Conservation (phyloP, 2,329 filamentous ascomycete species). For the Claviceps digitariae region DNA sequence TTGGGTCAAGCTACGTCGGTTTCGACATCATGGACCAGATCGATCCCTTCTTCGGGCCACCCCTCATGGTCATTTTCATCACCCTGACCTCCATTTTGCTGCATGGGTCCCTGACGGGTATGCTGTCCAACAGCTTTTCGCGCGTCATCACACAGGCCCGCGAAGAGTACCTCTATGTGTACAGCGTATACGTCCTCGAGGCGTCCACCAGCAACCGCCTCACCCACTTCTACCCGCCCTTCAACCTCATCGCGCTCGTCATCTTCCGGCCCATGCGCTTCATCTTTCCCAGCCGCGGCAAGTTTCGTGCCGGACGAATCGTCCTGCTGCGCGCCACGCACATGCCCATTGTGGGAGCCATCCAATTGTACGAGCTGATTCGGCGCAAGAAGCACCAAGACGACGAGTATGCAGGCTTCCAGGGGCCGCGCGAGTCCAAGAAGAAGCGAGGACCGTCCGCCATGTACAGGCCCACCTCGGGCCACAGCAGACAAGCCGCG, state of each 20-base stretch:
- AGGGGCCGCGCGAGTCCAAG: conserved; percentile 26
- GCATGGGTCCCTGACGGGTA: conserved; percentile 64
- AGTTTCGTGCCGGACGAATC: conserved; percentile 49
- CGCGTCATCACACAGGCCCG: conserved; percentile 48
- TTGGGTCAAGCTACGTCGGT: conserved; percentile 61
- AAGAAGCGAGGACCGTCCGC: conserved; percentile 10
- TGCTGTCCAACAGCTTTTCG: conserved; percentile 63
- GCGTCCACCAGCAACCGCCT: conserved; percentile 55
- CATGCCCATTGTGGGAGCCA: conserved; percentile 54
- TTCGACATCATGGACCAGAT: conserved; percentile 55
- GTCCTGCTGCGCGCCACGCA: conserved; percentile 49
- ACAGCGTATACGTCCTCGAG: conserved; percentile 50
- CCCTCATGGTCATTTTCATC: conserved; percentile 59
- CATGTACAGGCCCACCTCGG: conserved; percentile 8
- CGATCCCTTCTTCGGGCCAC: conserved; percentile 43
- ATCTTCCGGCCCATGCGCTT: conserved; percentile 61
- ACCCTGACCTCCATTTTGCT: conserved; percentile 66
- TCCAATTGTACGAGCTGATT: conserved; percentile 52
- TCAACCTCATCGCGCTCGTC: conserved; percentile 61
- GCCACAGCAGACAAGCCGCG: conserved; percentile 5
- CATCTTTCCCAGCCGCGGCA: conserved; percentile 47
- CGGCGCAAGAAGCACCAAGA: conserved; percentile 25
- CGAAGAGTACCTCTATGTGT: conserved; percentile 72
- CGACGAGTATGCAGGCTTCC: conserved; percentile 35
- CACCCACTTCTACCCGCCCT: conserved; percentile 56